These are phyloP conservation scores for Diaporthe sp. DNA, from an alignment of 2,329 filamentous ascomycete genomes.

Conservation along the genomic window DNA sequence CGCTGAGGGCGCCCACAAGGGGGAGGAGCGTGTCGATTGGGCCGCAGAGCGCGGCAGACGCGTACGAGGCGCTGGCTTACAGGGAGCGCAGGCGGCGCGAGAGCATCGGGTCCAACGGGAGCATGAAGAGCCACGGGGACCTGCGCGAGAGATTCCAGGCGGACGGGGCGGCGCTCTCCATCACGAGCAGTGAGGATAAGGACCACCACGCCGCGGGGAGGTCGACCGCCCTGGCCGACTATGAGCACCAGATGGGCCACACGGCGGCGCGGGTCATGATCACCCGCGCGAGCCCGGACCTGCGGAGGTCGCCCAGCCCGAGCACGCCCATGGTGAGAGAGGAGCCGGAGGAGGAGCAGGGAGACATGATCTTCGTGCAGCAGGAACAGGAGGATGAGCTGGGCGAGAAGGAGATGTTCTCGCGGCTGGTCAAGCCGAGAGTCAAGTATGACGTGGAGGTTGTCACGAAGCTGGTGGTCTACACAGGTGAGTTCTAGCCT, in stretches of 20 bases:
- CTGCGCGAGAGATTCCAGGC: conserved; percentile 51
- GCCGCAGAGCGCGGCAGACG: conserved; percentile 95
- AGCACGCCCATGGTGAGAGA: conserved; percentile 37
- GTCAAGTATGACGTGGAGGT: conserved; percentile 99
- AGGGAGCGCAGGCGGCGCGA: conserved; percentile 75
- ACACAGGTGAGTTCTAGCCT: conserved; percentile 75
- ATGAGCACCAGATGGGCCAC: conserved; percentile 81
- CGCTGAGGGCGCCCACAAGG: conserved; percentile 82
- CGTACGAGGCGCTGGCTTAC: conserved; percentile 94
- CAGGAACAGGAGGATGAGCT: conserved; percentile 62
- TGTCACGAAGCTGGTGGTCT: conserved; percentile 95
- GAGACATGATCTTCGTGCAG: conserved; percentile 45
- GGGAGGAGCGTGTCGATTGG: conserved; percentile 89
- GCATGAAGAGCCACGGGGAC: conserved; percentile 58
- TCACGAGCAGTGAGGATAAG: conserved; percentile 53
- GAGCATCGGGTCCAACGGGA: conserved; percentile 67
- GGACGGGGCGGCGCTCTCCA: conserved; percentile 45
- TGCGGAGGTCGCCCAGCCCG: conserved; percentile 42
- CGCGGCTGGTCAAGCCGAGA: conserved; percentile 84
- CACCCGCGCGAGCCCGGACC: conserved; percentile 44
- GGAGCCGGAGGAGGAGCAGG: conserved; percentile 49
- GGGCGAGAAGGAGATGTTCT: conserved; percentile 86
- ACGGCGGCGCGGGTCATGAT: conserved; percentile 61
- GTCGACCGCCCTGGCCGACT: conserved; percentile 67
- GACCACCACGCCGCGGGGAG: conserved; percentile 53